Percentiles rank a stretch among this genome's conserved stretches.
These are phyloP conservation scores for Rhynchosporium graminicola DNA, from an alignment of 2,329 filamentous ascomycete species.

Conservation along the genomic window DNA sequence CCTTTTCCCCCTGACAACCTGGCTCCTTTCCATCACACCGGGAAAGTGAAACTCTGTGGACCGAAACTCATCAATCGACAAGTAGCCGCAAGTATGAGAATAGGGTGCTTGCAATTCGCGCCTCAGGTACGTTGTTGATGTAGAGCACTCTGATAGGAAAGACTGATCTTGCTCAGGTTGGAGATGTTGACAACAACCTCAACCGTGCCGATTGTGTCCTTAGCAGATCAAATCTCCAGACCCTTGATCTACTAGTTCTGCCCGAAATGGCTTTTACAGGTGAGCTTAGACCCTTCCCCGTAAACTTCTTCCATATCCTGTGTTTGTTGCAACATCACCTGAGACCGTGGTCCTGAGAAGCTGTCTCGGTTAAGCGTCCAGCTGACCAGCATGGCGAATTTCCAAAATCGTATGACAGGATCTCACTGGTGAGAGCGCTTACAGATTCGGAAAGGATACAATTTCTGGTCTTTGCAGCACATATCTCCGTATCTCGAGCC, in stretches of 20 bases:
- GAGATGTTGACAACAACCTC: conserved; percentile 70
- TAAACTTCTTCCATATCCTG: background rate
- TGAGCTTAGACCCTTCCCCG: conserved; percentile 40
- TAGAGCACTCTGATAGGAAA: background rate
- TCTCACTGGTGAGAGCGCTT: background rate
- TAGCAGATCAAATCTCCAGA: conserved; percentile 49
- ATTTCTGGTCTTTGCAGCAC: conserved; percentile 68
- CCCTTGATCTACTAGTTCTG: conserved; percentile 71
- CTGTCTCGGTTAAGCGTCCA: background rate
- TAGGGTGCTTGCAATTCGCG: conserved; percentile 71
- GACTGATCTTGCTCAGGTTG: conserved; percentile 51
- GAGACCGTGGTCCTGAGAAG: background rate
- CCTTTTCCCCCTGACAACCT: too few species aligned
- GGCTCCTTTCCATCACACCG: background rate
- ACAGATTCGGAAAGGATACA: conserved; percentile 55
- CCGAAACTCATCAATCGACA: too few species aligned
- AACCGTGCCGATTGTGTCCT: conserved; percentile 66
- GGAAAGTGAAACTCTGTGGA: background rate
- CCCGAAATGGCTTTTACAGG: conserved; percentile 77
- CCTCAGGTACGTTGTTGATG: conserved; percentile 51
- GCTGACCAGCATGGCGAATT: background rate
- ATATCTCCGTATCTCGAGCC: conserved; percentile 71
- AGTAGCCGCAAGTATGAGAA: conserved; percentile 54
- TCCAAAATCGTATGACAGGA: background rate
- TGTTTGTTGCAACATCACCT: background rate